Base-by-base conservation (phyloP, 2,329 filamentous ascomycete species). In the Sclerotinia trifoliorum region DNA sequence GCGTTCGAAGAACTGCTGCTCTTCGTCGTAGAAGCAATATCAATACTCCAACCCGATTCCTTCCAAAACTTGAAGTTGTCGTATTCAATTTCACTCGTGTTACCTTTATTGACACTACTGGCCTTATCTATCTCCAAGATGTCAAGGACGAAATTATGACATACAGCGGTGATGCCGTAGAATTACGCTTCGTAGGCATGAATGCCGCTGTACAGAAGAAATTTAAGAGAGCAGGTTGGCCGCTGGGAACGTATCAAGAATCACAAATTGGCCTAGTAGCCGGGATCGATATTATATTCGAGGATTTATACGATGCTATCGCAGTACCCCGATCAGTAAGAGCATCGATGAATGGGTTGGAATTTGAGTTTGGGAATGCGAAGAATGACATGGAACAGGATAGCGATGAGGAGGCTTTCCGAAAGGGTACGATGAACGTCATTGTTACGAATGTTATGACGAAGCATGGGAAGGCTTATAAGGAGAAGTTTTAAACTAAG, bases 141-240 rank as follows among this genome's bases (percentile, higher is more conserved):
- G 35, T 70, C 32, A 73, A 71, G 44, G 55, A 61, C 7, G 70
- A 70, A 17, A 35, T 73, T 3, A 19, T 65, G 7, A 24, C 42
- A 5, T 74, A 72, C 49, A 69, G 66, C 6, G 69, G 71, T 32
- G 64, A 68, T 6, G 60, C 69, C 7, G 63, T 73, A 5, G 70
- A 74, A 54, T 51, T 74, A 19, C 61, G 72, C 13, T 72, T 74
- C 26, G 72, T 74, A 13, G 73, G 72, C 1, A 60, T 74, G 58
- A 70, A 58, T 44, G 24, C 58, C 1, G 46, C 48, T 19, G 70
- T 74, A 2, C 65, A 52, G 48, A 51, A 65, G 26, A 63, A 72
- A 10, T 73, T 74, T n/a, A 58, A 65, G 6, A 65, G 68, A 32
- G 35, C 42, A 24, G 46, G 54, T 2, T 66, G 55, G 65, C 55